A percentile compares a stretch with the other conserved stretches of the same genome.
phyloP scores from a whole-genome alignment of 805 yeast species.

The Candida coquimbonensis region DNA sequence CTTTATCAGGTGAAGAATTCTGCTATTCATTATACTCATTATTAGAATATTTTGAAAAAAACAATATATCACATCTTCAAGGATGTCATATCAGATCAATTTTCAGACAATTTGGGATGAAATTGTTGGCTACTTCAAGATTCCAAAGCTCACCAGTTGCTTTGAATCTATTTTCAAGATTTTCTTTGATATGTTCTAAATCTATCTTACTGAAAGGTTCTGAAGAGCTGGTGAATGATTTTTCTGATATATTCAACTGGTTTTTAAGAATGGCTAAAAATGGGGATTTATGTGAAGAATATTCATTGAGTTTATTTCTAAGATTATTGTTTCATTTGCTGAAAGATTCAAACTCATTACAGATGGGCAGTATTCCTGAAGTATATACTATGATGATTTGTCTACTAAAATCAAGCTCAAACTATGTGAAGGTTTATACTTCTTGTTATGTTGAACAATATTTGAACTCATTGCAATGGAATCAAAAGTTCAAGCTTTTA shows the following conservation, averaged over 20 bases:
- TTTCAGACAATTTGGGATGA: conserved; percentile 14
- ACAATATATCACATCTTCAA: conserved; percentile 2
- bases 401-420: conserved; percentile 9
- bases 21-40: conserved; percentile 10
- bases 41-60: conserved; percentile 5
- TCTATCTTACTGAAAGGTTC: conserved; percentile 23
- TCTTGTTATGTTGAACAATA: background rate
- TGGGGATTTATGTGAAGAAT: conserved; percentile 33
- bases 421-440: conserved; percentile 6
- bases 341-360: conserved; percentile 16
- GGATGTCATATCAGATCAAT: conserved; percentile 4
- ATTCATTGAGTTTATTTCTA: conserved; percentile 26
- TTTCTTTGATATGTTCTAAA: conserved; percentile 23
- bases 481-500: conserved; percentile 13
- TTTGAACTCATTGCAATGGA: background rate
- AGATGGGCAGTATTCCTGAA: background rate
- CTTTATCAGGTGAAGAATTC: conserved; percentile 7
- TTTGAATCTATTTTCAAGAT: conserved; percentile 26
- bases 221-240: conserved; percentile 31
- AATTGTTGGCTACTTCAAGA: conserved; percentile 21
- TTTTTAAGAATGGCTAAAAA: conserved; percentile 34
- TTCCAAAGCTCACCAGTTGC: conserved; percentile 36
- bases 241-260: conserved; percentile 42
- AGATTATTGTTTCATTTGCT: conserved; percentile 28
- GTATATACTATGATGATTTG: background rate